phyloP scores from a whole-genome alignment of 305 asterid species.

The Ilex paraguariensis region DNA sequence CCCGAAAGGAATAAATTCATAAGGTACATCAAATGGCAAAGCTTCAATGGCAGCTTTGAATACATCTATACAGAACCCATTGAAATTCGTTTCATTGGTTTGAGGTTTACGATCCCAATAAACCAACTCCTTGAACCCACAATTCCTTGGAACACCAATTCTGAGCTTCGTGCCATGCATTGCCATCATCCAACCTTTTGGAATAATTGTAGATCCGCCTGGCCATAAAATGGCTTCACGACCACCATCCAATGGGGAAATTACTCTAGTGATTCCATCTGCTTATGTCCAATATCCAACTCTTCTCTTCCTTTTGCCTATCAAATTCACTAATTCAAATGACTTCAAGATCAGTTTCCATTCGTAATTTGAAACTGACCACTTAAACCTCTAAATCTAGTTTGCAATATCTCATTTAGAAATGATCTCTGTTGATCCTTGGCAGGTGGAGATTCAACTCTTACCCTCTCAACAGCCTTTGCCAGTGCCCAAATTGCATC shows the following conservation, averaged over 20 bases:
- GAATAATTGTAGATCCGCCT: no score
- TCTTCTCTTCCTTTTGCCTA: constrained; percentile 26
- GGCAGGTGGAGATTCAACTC: background rate
- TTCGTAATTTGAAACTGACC: constrained; percentile 23
- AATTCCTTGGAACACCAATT: constrained; percentile 19
- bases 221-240: no score
- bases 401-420: constrained; percentile 15
- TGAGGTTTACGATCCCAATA: constrained; percentile 3
- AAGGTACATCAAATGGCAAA: constrained; percentile 8
- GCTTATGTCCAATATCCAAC: constrained; percentile 34
- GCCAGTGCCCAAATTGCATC: constrained; percentile 37
- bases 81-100: background rate
- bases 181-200: no score
- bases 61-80: constrained; percentile 26
- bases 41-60: constrained; percentile 18
- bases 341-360: constrained; percentile 18
- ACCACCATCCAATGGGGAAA: no score
- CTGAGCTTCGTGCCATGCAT: constrained; percentile 17
- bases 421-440: background rate
- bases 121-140: constrained; percentile 17
- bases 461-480: constrained; percentile 25
- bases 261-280: constrained; percentile 7
- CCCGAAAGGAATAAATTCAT: constrained; percentile 15
- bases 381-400: constrained; percentile 18
- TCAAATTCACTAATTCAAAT: constrained; percentile 30